These are phyloP conservation scores for Dipodascopsis tothii DNA, from an alignment of 805 yeast species.

Conservation along the genomic window DNA sequence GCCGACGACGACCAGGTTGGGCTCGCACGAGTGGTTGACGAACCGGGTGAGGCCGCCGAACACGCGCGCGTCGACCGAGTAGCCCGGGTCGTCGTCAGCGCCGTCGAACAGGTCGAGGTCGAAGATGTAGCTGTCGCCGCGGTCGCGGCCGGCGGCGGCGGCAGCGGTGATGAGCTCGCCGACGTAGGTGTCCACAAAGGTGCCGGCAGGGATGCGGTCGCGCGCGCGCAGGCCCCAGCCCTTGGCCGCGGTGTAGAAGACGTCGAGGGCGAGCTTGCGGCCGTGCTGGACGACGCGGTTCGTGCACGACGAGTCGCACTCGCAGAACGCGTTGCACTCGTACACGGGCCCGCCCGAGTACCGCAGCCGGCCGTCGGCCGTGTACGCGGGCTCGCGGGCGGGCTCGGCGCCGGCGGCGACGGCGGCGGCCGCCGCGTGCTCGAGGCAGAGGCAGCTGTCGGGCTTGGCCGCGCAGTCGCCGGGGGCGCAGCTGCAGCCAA, in stretches of 20 bases:
- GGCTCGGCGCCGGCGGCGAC: background rate
- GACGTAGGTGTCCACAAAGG: constrained; percentile 13
- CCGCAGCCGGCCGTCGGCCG: constrained; percentile 8
- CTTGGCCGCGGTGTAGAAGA: constrained; percentile 11
- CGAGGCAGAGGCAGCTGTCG: constrained; percentile 2
- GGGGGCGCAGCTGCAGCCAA: constrained; percentile 1
- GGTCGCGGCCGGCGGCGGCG: constrained; percentile 15
- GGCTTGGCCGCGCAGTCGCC: background rate
- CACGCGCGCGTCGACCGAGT: constrained; percentile 10
- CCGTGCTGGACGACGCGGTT: constrained; percentile 18
- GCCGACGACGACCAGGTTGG: constrained; percentile 10
- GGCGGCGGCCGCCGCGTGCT: background rate
- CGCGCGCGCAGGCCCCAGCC: constrained; percentile 23
- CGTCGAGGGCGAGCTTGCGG: constrained; percentile 10
- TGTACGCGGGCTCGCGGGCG: constrained; percentile 4
- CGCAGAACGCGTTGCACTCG: constrained; percentile 15
- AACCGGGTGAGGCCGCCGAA: constrained; percentile 13
- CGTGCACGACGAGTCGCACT: constrained; percentile 7
- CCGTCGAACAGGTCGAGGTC: constrained; percentile 11
- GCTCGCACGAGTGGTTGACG: constrained; percentile 19
- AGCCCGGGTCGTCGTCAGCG: constrained; percentile 1
- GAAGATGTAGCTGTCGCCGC: constrained; percentile 5
- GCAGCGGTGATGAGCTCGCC: constrained; percentile 15
- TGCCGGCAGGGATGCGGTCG: constrained; percentile 10
- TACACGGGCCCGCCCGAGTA: constrained; percentile 5